phyloP scores from a whole-genome alignment of 2,329 filamentous ascomycete species.

The Fusarium sp. region DNA sequence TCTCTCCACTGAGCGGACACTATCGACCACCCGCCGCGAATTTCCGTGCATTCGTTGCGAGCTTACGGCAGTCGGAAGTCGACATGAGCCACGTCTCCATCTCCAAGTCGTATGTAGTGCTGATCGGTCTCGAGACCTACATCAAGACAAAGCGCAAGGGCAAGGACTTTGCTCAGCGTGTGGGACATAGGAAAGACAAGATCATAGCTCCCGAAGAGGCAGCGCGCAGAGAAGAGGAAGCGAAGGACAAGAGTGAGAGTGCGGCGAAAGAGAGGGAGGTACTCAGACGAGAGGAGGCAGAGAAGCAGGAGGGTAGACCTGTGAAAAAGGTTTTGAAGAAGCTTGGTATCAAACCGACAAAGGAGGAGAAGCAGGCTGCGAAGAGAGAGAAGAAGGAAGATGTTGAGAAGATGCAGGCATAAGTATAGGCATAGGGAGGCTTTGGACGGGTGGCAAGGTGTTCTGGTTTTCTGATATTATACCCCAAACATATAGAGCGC shows the following conservation, averaged over 20 bases:
- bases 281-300: slow-evolving; percentile 55
- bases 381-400: slow-evolving; percentile 42
- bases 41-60: slow-evolving; percentile 84
- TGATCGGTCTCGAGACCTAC: slow-evolving; percentile 87
- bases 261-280: slow-evolving; percentile 65
- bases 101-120: slow-evolving; percentile 83
- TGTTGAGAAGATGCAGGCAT: slow-evolving; percentile 18
- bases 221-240: slow-evolving; percentile 68
- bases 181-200: slow-evolving; percentile 69
- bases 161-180: slow-evolving; percentile 66
- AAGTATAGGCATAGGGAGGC: not conserved
- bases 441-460: not conserved
- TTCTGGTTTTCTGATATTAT: slow-evolving; percentile 29
- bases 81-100: slow-evolving; percentile 86
- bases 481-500: slow-evolving; percentile 28
- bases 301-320: slow-evolving; percentile 55
- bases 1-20: slow-evolving; percentile 82
- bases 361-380: slow-evolving; percentile 42
- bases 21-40: slow-evolving; percentile 87
- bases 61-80: slow-evolving; percentile 77
- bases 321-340: slow-evolving; percentile 57
- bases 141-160: slow-evolving; percentile 75
- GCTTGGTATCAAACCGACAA: slow-evolving; percentile 53
- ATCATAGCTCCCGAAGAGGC: slow-evolving; percentile 72
- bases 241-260: slow-evolving; percentile 72